phyloP scores from a whole-genome alignment of 257 asterid genomes.

The Salvia splendens region DNA sequence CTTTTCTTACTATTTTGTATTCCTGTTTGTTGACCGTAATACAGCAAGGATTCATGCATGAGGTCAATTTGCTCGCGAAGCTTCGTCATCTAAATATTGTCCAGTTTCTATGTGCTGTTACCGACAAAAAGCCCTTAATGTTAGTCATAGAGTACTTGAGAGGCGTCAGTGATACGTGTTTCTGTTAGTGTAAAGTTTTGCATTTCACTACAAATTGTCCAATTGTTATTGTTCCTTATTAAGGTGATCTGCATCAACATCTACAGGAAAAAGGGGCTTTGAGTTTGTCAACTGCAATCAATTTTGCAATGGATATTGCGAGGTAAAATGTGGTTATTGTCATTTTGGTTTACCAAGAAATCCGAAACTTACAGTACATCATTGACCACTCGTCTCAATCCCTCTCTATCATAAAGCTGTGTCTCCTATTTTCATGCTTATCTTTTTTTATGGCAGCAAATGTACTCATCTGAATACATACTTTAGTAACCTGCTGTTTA shows the following conservation, averaged over 20 bases:
- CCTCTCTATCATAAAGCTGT: background rate
- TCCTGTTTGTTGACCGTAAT: constrained; percentile 33
- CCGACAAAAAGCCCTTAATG: constrained; percentile 93
- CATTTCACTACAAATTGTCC: constrained; percentile 21
- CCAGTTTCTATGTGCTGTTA: constrained; percentile 98
- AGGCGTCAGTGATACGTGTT: constrained; percentile 65
- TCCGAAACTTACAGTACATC: constrained; percentile 7
- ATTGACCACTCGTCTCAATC: background rate
- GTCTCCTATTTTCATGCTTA: background rate
- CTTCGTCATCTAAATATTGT: constrained; percentile 99
- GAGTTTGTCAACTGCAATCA: constrained; percentile 71
- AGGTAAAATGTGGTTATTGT: constrained; percentile 49
- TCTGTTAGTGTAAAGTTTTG: constrained; percentile 10
- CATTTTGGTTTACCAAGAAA: background rate
- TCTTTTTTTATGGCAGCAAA: background rate
- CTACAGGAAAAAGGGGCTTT: constrained; percentile 90
- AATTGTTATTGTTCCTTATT: constrained; percentile 22
- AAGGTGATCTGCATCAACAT: constrained; percentile 99
- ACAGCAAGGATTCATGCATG: constrained; percentile 98
- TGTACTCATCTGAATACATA: background rate
- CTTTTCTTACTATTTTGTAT: constrained; percentile 12
- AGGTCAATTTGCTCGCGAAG: constrained; percentile 95
- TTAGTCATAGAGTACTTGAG: constrained; percentile 88
- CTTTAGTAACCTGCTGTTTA: background rate
- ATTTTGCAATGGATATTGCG: constrained; percentile 92